Percentiles rank a stretch among this genome's conserved stretches.
Evolutionary conservation across 2,329 filamentous ascomycete species (phyloP).

Genomic region (Pseudogymnoascus sp.): DNA sequence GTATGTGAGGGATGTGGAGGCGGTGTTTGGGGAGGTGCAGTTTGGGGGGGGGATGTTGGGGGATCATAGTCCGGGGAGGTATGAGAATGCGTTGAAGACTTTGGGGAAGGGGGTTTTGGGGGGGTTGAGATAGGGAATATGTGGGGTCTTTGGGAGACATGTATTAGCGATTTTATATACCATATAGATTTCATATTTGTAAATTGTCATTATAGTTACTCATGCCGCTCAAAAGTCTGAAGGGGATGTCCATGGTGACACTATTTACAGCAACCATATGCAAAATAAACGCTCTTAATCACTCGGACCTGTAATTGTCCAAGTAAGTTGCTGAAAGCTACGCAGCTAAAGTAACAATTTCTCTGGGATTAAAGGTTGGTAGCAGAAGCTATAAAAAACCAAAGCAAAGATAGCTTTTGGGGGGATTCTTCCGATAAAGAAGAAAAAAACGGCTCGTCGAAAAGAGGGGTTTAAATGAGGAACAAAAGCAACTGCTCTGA

Average conservation of each 20-base stretch:
- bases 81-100: slow-evolving; percentile 60
- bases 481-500: too few species aligned
- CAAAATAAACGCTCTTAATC: neutral
- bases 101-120: slow-evolving; percentile 38
- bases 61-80: slow-evolving; percentile 67
- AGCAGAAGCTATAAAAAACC: too few species aligned
- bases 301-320: too few species aligned
- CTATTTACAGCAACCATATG: neutral
- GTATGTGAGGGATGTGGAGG: slow-evolving; percentile 63
- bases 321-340: too few species aligned
- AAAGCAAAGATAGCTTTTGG: too few species aligned
- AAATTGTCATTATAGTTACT: neutral
- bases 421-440: too few species aligned
- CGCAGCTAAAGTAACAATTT: too few species aligned
- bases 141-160: neutral
- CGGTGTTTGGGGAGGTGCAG: slow-evolving; percentile 58
- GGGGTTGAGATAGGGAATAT: neutral
- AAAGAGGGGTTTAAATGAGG: too few species aligned
- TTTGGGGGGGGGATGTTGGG: slow-evolving; percentile 67
- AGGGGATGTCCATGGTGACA: neutral
- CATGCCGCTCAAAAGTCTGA: neutral
- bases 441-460: too few species aligned
- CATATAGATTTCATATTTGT: neutral
- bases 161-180: neutral
- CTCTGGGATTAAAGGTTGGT: neutral